phyloP scores from a whole-genome alignment of 2,329 filamentous ascomycete genomes.

The Neoarthrinium moseri region DNA sequence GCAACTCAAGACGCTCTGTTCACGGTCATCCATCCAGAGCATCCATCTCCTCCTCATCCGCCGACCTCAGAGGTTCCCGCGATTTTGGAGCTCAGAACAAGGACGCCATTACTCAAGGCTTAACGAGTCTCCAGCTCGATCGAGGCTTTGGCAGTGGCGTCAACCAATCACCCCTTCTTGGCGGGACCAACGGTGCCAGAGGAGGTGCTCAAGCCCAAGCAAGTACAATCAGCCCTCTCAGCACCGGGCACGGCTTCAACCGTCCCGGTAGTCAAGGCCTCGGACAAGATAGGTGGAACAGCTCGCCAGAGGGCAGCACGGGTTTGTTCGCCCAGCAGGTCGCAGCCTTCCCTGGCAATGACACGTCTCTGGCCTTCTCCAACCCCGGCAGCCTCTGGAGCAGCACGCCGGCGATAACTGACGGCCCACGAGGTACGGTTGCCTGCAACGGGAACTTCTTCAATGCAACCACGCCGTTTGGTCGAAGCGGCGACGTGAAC shows the following conservation, averaged over 20 bases:
- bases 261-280: background rate
- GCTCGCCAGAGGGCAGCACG: background rate
- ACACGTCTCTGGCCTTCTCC: constrained; percentile 3
- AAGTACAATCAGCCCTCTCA: background rate
- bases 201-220: background rate
- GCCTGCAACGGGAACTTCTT: constrained; percentile 25
- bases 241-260: background rate
- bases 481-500: constrained; percentile 20
- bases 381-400: constrained; percentile 40
- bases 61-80: background rate
- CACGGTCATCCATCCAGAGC: background rate
- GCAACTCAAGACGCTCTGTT: background rate
- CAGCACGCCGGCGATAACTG: constrained; percentile 36
- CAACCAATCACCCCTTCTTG: background rate
- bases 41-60: background rate
- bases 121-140: background rate
- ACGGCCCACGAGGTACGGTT: constrained; percentile 16
- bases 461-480: constrained; percentile 24
- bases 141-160: background rate
- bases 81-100: background rate
- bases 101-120: background rate
- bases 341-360: background rate
- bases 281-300: background rate
- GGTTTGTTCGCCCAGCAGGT: background rate
- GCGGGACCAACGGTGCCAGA: background rate